These are phyloP conservation scores for Mantamonas sphyraenae DNA, from an alignment of 78 protist species.

Conservation along the genomic window DNA sequence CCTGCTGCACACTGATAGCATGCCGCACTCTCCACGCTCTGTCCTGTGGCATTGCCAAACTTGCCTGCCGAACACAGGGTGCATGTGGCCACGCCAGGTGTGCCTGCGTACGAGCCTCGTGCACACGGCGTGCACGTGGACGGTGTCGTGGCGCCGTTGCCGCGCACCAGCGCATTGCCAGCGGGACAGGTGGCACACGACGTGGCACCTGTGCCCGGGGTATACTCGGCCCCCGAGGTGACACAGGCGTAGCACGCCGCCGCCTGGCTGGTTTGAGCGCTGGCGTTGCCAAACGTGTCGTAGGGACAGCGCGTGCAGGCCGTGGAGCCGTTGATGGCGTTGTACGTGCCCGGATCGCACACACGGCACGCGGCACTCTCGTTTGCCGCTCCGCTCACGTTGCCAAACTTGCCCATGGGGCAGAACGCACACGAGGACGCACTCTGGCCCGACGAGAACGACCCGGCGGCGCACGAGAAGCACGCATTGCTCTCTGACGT, in stretches of 20 bases:
- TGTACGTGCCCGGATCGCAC: neutral
- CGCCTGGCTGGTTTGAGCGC: neutral
- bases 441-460: neutral
- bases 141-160: too few relatives aligned
- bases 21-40: too few relatives aligned
- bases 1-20: too few relatives aligned
- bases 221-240: neutral
- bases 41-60: too few relatives aligned
- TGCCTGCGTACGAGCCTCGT: too few relatives aligned
- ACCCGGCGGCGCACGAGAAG: neutral
- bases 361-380: neutral
- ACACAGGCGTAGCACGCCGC: neutral
- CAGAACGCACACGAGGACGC: neutral
- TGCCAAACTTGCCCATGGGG: neutral
- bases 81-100: too few relatives aligned
- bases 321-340: neutral
- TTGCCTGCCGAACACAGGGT: neutral
- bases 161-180: too few relatives aligned
- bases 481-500: neutral
- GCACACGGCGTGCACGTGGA: too few relatives aligned
- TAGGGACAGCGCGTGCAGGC: neutral
- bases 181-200: too few relatives aligned
- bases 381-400: neutral
- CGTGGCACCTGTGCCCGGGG: too few relatives aligned
- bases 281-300: neutral